Evolutionary conservation across 2,329 filamentous ascomycete species (phyloP).

Genomic region (Alternaria viburni): DNA sequence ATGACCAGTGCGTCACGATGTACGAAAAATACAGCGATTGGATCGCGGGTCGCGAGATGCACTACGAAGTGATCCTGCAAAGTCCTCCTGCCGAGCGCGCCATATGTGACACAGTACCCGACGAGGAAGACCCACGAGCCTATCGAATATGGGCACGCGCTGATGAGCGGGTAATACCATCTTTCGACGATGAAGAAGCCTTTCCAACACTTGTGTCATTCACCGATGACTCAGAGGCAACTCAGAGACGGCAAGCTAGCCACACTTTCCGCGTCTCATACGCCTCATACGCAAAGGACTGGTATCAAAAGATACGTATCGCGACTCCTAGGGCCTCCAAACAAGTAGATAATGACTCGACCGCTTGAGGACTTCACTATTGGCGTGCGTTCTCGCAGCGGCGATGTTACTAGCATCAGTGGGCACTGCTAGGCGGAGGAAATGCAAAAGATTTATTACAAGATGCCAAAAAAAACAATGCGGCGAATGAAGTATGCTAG

Average conservation of each 20-base stretch:
- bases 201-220: background rate
- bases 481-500: background rate
- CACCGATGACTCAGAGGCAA: background rate
- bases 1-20: background rate
- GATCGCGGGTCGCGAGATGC: background rate
- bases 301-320: background rate
- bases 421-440: background rate
- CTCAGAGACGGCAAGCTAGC: background rate
- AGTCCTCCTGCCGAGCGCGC: background rate
- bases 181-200: background rate
- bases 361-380: background rate
- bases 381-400: background rate
- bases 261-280: background rate
- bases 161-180: background rate
- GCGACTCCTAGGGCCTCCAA: background rate
- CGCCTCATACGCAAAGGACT: background rate
- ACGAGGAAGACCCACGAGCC: background rate
- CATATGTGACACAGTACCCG: background rate
- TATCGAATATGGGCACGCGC: background rate
- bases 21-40: background rate
- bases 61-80: background rate
- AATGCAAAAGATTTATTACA: background rate
- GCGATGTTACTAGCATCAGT: background rate
- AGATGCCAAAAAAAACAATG: background rate
- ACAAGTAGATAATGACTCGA: background rate